These are phyloP conservation scores for Dacryopinax spathularia DNA, from an alignment of 768 basidiomycete species.

Conservation along the genomic window DNA sequence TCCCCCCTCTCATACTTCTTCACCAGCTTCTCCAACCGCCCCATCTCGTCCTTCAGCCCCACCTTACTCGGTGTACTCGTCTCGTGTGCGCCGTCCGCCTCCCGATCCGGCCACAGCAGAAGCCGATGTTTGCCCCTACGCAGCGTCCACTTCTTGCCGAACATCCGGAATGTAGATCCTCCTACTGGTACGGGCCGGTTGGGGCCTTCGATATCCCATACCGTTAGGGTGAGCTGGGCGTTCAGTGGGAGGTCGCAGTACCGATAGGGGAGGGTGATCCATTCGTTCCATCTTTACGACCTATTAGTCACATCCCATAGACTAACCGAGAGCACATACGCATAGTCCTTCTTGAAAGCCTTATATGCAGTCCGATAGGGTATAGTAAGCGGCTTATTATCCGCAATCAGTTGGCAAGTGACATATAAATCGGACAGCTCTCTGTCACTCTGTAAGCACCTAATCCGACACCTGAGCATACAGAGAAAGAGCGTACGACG, in stretches of 20 bases:
- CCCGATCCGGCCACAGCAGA: constrained; percentile 63
- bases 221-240: constrained; percentile 83
- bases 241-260: constrained; percentile 86
- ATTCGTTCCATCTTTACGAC: constrained; percentile 79
- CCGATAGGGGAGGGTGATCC: constrained; percentile 78
- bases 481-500: constrained; percentile 38
- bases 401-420: constrained; percentile 78
- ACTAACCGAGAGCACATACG: constrained; percentile 30
- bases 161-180: constrained; percentile 77
- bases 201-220: constrained; percentile 88
- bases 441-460: constrained; percentile 29
- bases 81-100: constrained; percentile 75
- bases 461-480: constrained; percentile 7
- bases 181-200: constrained; percentile 71
- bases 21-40: constrained; percentile 73
- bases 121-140: constrained; percentile 84
- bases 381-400: constrained; percentile 85
- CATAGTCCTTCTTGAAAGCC: constrained; percentile 71
- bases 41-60: constrained; percentile 79
- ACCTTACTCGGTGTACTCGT: constrained; percentile 79
- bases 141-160: constrained; percentile 90
- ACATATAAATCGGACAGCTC: constrained; percentile 86
- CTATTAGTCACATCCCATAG: not conserved
- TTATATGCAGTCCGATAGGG: constrained; percentile 88
- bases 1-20: constrained; percentile 96